phyloP scores from a whole-genome alignment of 1,284 basidiomycete species.

The Ustanciosporium gigantosporum region DNA sequence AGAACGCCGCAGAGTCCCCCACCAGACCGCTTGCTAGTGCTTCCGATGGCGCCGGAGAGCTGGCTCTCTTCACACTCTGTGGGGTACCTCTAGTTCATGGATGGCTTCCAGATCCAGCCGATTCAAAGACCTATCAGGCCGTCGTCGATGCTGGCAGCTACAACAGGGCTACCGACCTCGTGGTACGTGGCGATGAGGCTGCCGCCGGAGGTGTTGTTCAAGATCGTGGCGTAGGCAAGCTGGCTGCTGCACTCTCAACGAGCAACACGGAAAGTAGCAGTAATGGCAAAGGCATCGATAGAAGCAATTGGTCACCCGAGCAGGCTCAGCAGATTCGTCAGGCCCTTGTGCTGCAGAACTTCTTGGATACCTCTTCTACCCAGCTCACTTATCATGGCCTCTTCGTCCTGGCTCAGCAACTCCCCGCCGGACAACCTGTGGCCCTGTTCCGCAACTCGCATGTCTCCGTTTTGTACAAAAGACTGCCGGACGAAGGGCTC shows the following conservation, averaged over 20 bases:
- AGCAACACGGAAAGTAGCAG: constrained; percentile 72
- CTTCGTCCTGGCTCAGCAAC: constrained; percentile 64
- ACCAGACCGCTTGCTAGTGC: neutral
- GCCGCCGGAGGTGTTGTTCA: constrained; percentile 66
- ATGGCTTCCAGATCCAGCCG: constrained; percentile 82
- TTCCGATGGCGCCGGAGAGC: constrained; percentile 66
- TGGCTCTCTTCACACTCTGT: constrained; percentile 80
- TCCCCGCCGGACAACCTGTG: constrained; percentile 65
- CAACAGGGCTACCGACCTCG: constrained; percentile 69
- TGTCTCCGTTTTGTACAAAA: constrained; percentile 75
- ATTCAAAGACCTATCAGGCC: constrained; percentile 67
- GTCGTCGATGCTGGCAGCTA: constrained; percentile 65
- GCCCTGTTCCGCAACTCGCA: constrained; percentile 88
- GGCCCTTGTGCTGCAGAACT: constrained; percentile 34
- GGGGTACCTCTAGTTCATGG: constrained; percentile 82
- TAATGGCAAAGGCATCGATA: constrained; percentile 49
- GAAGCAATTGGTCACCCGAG: constrained; percentile 16
- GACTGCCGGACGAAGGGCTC: constrained; percentile 27
- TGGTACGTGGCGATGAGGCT: constrained; percentile 76
- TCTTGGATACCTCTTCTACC: constrained; percentile 74
- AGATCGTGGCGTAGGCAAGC: constrained; percentile 16
- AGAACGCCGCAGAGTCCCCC: too few relatives aligned
- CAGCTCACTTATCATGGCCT: constrained; percentile 81
- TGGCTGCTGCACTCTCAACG: constrained; percentile 66
- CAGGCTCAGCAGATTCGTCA: constrained; percentile 12